Conservation (phyloP, 1,284 basidiomycete species). For the Marasmius tenuissimus region DNA sequence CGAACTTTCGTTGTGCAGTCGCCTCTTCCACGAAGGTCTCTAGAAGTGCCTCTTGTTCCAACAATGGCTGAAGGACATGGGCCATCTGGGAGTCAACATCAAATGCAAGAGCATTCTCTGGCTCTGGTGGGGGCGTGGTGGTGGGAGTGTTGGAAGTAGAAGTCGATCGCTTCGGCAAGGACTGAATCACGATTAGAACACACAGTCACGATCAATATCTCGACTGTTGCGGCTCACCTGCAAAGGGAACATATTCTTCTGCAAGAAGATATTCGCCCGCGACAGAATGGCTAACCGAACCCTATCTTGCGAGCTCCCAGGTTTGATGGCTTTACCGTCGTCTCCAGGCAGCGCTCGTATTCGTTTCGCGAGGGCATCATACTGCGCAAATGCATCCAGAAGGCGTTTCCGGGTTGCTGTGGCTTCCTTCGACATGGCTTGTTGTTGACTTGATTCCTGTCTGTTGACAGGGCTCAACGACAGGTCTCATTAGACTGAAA, state of each 20-base stretch:
- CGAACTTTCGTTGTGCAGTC: conserved; percentile 83
- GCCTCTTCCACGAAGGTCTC: conserved; percentile 85
- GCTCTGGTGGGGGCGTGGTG: not conserved
- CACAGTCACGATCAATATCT: conserved; percentile 5
- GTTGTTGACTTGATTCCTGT: conserved; percentile 25
- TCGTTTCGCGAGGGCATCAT: conserved; percentile 86
- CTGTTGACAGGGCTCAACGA: not conserved
- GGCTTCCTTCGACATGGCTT: conserved; percentile 66
- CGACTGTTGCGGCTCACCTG: conserved; percentile 45
- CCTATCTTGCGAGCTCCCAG: conserved; percentile 77
- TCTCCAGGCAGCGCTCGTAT: conserved; percentile 70
- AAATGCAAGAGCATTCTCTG: conserved; percentile 25
- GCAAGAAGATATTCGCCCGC: conserved; percentile 80
- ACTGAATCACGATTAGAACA: not conserved
- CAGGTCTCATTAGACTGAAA: conserved; percentile 35
- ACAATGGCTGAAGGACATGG: conserved; percentile 73
- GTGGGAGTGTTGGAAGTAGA: not conserved
- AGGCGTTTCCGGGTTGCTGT: conserved; percentile 76
- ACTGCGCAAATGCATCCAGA: conserved; percentile 81
- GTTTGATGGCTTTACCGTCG: conserved; percentile 22
- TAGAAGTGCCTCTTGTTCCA: conserved; percentile 88
- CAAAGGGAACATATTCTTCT: conserved; percentile 86
- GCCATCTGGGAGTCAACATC: conserved; percentile 73
- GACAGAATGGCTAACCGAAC: conserved; percentile 82
- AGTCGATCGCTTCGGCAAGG: conserved; percentile 5